A percentile compares a stretch with the other conserved stretches of the same genome.
Evolutionary conservation across 1,139 yeast genomes (phyloP).

Genomic region (Geotrichum candidum): DNA sequence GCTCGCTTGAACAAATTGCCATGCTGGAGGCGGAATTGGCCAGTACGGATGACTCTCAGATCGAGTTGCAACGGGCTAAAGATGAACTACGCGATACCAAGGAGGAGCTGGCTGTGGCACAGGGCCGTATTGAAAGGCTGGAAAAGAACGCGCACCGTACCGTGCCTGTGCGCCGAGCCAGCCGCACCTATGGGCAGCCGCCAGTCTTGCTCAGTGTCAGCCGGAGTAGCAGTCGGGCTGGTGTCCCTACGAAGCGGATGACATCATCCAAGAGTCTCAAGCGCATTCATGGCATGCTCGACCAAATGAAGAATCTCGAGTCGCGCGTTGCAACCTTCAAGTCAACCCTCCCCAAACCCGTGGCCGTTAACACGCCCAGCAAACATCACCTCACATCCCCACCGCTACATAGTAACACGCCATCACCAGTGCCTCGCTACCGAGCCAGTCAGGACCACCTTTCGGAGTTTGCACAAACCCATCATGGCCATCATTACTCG

Average conservation of each 20-base stretch:
- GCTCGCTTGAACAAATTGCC: slow-evolving; percentile 33
- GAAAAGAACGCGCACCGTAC: slow-evolving; percentile 20
- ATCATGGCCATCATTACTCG: background rate
- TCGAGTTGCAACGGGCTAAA: slow-evolving; percentile 34
- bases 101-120: slow-evolving; percentile 30
- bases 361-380: slow-evolving; percentile 20
- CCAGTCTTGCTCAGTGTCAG: background rate
- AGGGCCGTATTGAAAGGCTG: slow-evolving; percentile 10
- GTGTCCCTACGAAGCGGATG: slow-evolving; percentile 9
- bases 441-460: background rate
- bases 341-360: slow-evolving; percentile 27
- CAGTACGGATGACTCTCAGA: slow-evolving; percentile 26
- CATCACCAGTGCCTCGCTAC: background rate
- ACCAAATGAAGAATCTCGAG: slow-evolving; percentile 31
- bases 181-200: background rate
- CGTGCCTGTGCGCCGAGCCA: background rate
- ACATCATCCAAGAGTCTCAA: slow-evolving; percentile 30
- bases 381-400: background rate
- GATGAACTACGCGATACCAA: slow-evolving; percentile 34
- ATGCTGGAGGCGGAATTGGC: slow-evolving; percentile 34
- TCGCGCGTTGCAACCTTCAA: slow-evolving; percentile 32
- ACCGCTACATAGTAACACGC: background rate
- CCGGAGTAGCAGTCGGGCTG: background rate
- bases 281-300: slow-evolving; percentile 33
- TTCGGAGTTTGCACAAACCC: background rate